phyloP scores from a whole-genome alignment of 2,329 filamentous ascomycete genomes.

The Pseudogymnoascus sp. region DNA sequence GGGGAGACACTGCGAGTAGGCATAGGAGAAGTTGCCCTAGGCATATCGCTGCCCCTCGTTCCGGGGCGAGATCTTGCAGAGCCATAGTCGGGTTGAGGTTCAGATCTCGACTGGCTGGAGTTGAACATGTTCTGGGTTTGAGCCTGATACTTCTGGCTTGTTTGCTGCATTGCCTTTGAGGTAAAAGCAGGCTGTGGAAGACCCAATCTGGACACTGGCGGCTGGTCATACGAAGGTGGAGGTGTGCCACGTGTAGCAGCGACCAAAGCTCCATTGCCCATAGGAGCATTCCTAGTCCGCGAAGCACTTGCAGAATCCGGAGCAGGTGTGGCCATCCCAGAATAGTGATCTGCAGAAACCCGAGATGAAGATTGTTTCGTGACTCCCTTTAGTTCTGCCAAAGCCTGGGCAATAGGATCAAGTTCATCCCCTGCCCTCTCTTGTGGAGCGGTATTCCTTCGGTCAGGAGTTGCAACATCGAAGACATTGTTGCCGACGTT shows the following conservation, averaged over 20 bases:
- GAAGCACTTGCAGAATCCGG: constrained; percentile 41
- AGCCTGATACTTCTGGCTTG: constrained; percentile 77
- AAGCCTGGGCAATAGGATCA: constrained; percentile 85
- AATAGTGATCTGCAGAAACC: constrained; percentile 93
- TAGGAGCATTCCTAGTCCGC: constrained; percentile 35
- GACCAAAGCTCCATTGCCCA: constrained; percentile 37
- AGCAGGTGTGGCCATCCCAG: constrained; percentile 81
- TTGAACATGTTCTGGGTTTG: constrained; percentile 76
- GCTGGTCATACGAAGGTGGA: constrained; percentile 75
- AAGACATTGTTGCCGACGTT: constrained; percentile 97
- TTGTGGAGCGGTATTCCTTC: constrained; percentile 40
- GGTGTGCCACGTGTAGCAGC: constrained; percentile 65
- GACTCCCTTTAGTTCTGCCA: constrained; percentile 86
- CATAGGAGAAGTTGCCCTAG: constrained; percentile 59
- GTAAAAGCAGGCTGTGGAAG: constrained; percentile 90
- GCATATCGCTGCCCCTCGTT: constrained; percentile 52
- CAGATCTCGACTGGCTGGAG: constrained; percentile 23
- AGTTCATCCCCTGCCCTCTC: constrained; percentile 44
- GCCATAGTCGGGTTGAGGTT: constrained; percentile 25
- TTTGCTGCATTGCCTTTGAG: constrained; percentile 89
- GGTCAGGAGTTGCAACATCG: constrained; percentile 74
- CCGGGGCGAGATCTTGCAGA: constrained; percentile 45
- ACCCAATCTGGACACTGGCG: constrained; percentile 69
- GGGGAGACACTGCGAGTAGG: constrained; percentile 58
- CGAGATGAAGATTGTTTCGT: constrained; percentile 71